Evolutionary conservation across 345 rosid species (phyloP).

Genomic region (Streptanthus diversifolius): DNA sequence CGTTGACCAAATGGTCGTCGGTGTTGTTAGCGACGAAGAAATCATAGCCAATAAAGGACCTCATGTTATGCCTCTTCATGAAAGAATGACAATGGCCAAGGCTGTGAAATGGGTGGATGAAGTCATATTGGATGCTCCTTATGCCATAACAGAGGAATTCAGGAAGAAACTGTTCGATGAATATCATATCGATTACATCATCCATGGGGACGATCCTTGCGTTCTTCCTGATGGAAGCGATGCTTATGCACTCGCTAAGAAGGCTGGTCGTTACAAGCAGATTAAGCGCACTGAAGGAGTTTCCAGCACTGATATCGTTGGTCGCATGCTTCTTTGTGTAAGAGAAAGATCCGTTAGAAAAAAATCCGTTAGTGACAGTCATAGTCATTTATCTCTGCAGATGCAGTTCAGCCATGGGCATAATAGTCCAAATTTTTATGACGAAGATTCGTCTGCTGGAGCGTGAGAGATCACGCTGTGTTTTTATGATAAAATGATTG

Average conservation of each 20-base stretch:
- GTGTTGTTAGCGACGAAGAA: constrained; percentile 92
- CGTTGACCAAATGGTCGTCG: constrained; percentile 91
- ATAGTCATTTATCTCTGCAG: constrained; percentile 33
- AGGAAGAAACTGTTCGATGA: constrained; percentile 78
- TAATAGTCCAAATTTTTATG: constrained; percentile 34
- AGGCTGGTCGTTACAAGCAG: constrained; percentile 90
- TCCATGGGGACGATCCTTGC: constrained; percentile 98
- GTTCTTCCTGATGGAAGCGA: constrained; percentile 93
- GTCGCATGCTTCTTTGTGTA: constrained; percentile 71
- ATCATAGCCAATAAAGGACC: constrained; percentile 91
- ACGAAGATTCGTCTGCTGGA: constrained; percentile 27
- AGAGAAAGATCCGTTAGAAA: constrained; percentile 47
- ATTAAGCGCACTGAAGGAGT: constrained; percentile 98
- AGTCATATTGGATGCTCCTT: constrained; percentile 84
- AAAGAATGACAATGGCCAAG: constrained; percentile 81
- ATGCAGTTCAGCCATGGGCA: constrained; percentile 40
- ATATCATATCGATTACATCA: constrained; percentile 78
- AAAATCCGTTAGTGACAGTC: constrained; percentile 34
- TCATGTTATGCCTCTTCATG: constrained; percentile 82
- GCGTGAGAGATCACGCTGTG: too few species aligned
- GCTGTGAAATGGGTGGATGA: constrained; percentile 98
- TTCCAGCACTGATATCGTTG: constrained; percentile 98
- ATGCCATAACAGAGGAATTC: constrained; percentile 81
- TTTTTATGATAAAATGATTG: too few species aligned
- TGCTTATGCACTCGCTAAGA: constrained; percentile 90